A percentile compares a stretch with the other conserved stretches of the same genome.
Evolutionary conservation across 352 stramenopile genomes (phyloP).

Genomic region (Globisporangium carolinianum): DNA sequence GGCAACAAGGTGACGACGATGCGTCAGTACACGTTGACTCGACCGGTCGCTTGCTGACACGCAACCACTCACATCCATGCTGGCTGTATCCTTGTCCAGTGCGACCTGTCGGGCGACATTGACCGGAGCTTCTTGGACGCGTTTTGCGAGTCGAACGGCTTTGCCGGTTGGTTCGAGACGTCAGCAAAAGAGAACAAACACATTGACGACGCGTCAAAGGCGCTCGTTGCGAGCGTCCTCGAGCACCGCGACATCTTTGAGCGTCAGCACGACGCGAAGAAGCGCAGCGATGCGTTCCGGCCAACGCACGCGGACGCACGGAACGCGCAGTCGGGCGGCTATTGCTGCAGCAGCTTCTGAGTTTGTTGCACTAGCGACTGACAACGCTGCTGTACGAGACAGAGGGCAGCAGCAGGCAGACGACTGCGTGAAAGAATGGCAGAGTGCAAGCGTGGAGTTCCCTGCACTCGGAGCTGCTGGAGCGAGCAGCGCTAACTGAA

Average conservation of each 20-base stretch:
- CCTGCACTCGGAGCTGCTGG: too few species aligned
- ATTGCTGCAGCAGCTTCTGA: slow-evolving; percentile 88
- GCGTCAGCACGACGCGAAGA: slow-evolving; percentile 65
- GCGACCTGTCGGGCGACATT: slow-evolving; percentile 77
- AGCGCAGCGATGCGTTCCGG: slow-evolving; percentile 70
- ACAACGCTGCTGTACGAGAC: too few species aligned
- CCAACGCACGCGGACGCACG: slow-evolving; percentile 44
- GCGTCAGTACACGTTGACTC: too few species aligned
- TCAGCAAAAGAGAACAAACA: slow-evolving; percentile 91
- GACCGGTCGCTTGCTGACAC: too few species aligned
- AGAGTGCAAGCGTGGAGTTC: too few species aligned
- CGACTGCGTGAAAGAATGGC: too few species aligned
- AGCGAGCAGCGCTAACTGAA: too few species aligned
- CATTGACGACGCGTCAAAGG: slow-evolving; percentile 85
- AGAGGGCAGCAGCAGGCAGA: too few species aligned
- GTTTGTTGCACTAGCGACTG: too few species aligned
- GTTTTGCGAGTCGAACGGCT: slow-evolving; percentile 88
- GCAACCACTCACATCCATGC: too few species aligned
- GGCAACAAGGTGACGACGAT: slow-evolving; percentile 82
- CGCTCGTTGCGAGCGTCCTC: slow-evolving; percentile 72
- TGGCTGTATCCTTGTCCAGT: slow-evolving; percentile 22
- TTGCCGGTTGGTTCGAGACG: slow-evolving; percentile 90
- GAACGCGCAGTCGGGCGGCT: slow-evolving; percentile 35
- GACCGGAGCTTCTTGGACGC: slow-evolving; percentile 75
- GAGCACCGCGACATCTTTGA: slow-evolving; percentile 86